Conservation (phyloP, 352 stramenopile genomes). For the Thraustochytrium sp. region DNA sequence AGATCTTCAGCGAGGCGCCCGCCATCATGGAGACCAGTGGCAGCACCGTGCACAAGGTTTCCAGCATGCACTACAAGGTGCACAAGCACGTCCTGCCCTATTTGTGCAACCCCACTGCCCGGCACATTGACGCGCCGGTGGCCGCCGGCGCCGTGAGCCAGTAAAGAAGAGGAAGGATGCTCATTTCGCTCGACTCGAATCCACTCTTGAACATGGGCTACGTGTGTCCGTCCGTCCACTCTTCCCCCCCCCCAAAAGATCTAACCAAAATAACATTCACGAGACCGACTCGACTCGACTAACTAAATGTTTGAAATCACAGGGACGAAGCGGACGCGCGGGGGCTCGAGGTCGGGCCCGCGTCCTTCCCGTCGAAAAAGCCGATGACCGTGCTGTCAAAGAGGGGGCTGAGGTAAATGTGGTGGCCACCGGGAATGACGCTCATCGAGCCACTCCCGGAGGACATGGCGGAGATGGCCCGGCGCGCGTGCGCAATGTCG, state of each 20-base stretch:
- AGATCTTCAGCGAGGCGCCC: not conserved
- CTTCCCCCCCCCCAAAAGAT: no score
- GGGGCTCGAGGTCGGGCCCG: no score
- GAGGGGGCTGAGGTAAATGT: not conserved
- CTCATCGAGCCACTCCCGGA: not conserved
- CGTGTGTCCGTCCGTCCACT: no score
- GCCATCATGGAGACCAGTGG: not conserved
- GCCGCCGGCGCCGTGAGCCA: not conserved
- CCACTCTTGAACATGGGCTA: no score
- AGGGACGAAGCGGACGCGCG: no score
- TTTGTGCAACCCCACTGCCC: not conserved
- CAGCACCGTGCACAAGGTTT: not conserved
- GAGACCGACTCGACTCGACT: no score
- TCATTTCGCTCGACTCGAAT: no score
- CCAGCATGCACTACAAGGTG: not conserved
- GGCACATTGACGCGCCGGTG: not conserved
- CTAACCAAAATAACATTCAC: no score
- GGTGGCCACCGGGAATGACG: not conserved
- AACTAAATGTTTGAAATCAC: no score
- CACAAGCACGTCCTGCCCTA: not conserved
- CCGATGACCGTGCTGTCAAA: not conserved
- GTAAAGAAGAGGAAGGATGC: no score
- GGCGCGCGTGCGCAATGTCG: not conserved
- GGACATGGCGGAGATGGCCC: not conserved
- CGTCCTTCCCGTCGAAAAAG: slow-evolving; percentile 9